phyloP scores from a whole-genome alignment of 2,329 filamentous ascomycete genomes.

The Diaporthe sp. region DNA sequence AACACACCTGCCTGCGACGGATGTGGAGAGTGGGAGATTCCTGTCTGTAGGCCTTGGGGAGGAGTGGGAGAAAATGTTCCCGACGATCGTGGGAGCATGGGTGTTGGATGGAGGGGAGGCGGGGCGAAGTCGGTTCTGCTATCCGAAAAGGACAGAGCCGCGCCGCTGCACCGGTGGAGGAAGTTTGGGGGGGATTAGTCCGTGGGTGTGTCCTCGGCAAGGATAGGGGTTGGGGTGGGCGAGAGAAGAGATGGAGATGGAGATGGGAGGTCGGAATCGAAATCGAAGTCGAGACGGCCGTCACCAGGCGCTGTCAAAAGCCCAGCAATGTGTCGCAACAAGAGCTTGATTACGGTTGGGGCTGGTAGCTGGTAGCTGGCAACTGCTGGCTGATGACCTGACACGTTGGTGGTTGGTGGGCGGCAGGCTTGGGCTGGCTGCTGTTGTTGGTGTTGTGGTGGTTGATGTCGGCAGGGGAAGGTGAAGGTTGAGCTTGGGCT shows the following conservation, averaged over 20 bases:
- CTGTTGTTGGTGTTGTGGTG: not conserved
- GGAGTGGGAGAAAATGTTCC: conserved; percentile 73
- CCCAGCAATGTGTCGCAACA: not conserved
- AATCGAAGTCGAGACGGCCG: conserved; percentile 11
- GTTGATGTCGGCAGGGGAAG: not conserved
- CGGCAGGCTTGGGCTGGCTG: not conserved
- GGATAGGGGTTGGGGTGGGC: conserved; percentile 1
- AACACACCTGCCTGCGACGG: conserved; percentile 66
- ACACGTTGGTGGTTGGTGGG: not conserved
- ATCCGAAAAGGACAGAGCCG: conserved; percentile 44
- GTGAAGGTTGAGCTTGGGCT: conserved; percentile 8
- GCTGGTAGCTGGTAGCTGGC: not conserved
- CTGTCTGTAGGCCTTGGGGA: conserved; percentile 67
- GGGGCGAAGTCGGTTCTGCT: conserved; percentile 43
- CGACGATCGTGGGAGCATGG: conserved; percentile 70
- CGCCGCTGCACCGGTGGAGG: conserved; percentile 33
- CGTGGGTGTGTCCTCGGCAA: not conserved
- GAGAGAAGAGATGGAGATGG: not conserved
- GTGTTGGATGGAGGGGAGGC: conserved; percentile 38
- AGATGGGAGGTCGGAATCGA: conserved; percentile 2
- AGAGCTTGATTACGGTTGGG: not conserved
- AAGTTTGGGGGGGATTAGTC: conserved; percentile 3
- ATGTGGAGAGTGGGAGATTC: conserved; percentile 65
- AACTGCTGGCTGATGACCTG: not conserved
- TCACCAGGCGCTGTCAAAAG: not conserved